phyloP scores from a whole-genome alignment of 2,329 filamentous ascomycete species.

The Colletotrichum sp. region DNA sequence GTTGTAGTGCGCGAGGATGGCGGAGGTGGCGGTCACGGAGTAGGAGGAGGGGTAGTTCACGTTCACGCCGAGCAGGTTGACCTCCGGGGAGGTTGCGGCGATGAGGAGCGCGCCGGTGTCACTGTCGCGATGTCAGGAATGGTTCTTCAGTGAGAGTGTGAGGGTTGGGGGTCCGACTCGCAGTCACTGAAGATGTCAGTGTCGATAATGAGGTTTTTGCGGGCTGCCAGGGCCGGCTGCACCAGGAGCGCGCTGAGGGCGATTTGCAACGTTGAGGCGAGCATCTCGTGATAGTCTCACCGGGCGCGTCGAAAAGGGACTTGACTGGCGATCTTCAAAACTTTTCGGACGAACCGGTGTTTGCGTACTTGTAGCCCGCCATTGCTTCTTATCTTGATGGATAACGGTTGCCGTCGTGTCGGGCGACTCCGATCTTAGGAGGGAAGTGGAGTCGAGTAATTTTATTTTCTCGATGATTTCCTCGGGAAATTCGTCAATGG shows the following conservation, averaged over 20 bases:
- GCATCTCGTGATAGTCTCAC: background rate
- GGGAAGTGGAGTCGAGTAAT: background rate
- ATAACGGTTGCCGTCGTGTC: background rate
- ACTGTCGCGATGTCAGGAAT: constrained; percentile 26
- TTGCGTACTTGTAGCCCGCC: background rate
- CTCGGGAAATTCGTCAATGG: background rate
- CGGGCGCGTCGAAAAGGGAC: background rate
- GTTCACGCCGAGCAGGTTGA: constrained; percentile 45
- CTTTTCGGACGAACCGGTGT: background rate
- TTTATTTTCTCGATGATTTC: background rate
- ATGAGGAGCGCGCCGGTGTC: constrained; percentile 48
- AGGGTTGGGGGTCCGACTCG: constrained; percentile 36
- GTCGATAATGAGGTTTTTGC: constrained; percentile 48
- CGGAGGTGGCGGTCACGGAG: constrained; percentile 44
- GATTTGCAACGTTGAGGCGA: background rate
- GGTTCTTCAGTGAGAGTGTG: background rate
- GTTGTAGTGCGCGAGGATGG: constrained; percentile 46
- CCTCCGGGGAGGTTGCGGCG: constrained; percentile 38
- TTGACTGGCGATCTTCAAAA: background rate
- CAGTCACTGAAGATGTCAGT: constrained; percentile 53
- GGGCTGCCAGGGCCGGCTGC: background rate
- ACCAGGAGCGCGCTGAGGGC: background rate
- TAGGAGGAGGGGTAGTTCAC: constrained; percentile 46
- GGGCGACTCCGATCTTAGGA: background rate
- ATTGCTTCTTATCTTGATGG: background rate